phyloP scores from a whole-genome alignment of 2,329 filamentous ascomycete species.

The Trematosphaeria pertusa region DNA sequence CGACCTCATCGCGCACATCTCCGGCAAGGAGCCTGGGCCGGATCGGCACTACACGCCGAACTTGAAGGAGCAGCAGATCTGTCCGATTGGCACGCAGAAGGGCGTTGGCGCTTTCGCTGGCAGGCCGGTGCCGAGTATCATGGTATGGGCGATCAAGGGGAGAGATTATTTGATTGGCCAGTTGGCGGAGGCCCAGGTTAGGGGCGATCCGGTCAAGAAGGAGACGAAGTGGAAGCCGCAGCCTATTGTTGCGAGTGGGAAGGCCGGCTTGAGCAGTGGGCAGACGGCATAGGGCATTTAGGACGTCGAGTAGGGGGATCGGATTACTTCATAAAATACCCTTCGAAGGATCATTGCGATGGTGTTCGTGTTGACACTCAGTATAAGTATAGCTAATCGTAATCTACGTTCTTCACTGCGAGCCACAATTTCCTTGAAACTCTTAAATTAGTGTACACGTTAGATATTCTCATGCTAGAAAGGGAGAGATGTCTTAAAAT shows the following conservation, averaged over 20 bases:
- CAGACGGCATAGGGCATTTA: constrained; percentile 2
- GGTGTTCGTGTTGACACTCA: too few species aligned
- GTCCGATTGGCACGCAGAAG: constrained; percentile 46
- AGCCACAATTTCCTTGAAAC: too few species aligned
- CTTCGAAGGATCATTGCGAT: neutral
- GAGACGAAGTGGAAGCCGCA: constrained; percentile 45
- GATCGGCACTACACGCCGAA: constrained; percentile 43
- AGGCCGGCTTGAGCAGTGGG: constrained; percentile 23
- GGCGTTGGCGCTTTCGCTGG: constrained; percentile 49
- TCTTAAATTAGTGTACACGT: too few species aligned
- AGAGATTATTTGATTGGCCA: constrained; percentile 48
- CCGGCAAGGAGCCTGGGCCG: constrained; percentile 30
- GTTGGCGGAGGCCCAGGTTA: constrained; percentile 33
- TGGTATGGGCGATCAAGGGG: constrained; percentile 54
- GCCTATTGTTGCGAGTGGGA: constrained; percentile 22
- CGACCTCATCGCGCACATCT: constrained; percentile 50
- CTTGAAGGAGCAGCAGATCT: constrained; percentile 43
- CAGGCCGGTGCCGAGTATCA: constrained; percentile 45
- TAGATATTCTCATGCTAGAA: too few species aligned
- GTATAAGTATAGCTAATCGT: too few species aligned
- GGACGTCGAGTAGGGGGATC: neutral
- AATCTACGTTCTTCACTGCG: too few species aligned
- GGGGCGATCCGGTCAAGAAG: constrained; percentile 43
- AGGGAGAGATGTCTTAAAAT: too few species aligned
- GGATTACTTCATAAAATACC: neutral